Evolutionary conservation across 139 green algal genomes (phyloP).

Genomic region (Choricystis sp.): DNA sequence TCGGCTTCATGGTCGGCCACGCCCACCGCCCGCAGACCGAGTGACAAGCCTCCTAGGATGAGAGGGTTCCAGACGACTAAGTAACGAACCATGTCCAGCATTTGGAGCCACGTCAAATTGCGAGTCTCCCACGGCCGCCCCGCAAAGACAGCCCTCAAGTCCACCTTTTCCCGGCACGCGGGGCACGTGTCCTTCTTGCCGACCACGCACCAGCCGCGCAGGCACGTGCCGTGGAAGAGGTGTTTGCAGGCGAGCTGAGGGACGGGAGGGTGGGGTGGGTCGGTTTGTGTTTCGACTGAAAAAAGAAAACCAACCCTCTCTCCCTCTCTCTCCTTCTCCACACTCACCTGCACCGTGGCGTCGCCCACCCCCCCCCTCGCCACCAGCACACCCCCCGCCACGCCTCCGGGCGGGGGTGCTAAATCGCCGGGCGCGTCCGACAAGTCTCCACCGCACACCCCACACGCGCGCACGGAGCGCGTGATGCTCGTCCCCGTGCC

Average conservation of each 20-base stretch:
- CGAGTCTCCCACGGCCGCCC: constrained; percentile 50
- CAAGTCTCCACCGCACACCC: constrained; percentile 60
- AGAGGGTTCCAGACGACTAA: constrained; percentile 57
- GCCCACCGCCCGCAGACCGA: constrained; percentile 27
- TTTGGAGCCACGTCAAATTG: constrained; percentile 58
- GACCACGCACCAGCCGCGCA: constrained; percentile 75
- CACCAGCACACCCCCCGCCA: constrained; percentile 1
- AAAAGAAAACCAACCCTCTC: too few relatives aligned
- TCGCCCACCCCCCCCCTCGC: neutral
- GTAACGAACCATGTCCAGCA: constrained; percentile 60
- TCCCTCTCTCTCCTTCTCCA: too few relatives aligned
- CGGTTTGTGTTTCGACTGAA: too few relatives aligned
- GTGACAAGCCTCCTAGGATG: constrained; percentile 35
- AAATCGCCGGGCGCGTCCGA: constrained; percentile 15
- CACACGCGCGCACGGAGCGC: constrained; percentile 38
- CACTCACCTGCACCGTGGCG: constrained; percentile 16
- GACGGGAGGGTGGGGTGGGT: neutral
- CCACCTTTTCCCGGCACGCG: constrained; percentile 56
- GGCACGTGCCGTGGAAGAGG: constrained; percentile 71
- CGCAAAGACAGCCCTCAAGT: constrained; percentile 37
- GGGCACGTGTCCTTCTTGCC: constrained; percentile 67
- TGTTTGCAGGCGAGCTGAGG: constrained; percentile 72
- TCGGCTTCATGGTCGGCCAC: constrained; percentile 11
- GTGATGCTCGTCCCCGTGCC: constrained; percentile 24
- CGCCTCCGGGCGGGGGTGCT: neutral